A percentile compares a stretch with the other conserved stretches of the same genome.
Evolutionary conservation across 2,329 filamentous ascomycete genomes (phyloP).

Genomic region (Fusarium avenaceum): DNA sequence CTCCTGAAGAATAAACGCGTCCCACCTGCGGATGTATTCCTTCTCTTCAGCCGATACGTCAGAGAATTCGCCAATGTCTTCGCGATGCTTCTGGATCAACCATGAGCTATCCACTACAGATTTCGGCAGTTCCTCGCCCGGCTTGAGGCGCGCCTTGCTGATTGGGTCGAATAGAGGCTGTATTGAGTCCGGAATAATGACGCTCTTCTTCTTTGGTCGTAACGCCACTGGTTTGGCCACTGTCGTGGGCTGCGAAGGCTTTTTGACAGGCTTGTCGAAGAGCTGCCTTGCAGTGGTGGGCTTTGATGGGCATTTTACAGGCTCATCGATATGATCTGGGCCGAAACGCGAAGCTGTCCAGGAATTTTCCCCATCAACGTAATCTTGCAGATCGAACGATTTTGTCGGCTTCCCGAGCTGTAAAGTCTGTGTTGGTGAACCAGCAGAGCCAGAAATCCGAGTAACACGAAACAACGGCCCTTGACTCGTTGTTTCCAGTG

Average conservation of each 20-base stretch:
- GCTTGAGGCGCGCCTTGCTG: conserved; percentile 65
- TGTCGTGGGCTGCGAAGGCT: conserved; percentile 23
- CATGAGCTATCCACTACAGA: conserved; percentile 63
- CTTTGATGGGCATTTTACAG: conserved; percentile 46
- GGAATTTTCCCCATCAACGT: conserved; percentile 61
- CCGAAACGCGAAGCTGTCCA: conserved; percentile 61
- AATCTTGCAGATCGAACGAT: conserved; percentile 61
- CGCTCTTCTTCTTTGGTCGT: conserved; percentile 45
- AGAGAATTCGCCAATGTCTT: conserved; percentile 69
- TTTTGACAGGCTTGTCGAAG: conserved; percentile 44
- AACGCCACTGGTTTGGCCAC: conserved; percentile 8
- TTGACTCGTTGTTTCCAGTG: conserved; percentile 54
- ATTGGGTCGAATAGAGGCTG: conserved; percentile 70
- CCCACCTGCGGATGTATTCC: conserved; percentile 71
- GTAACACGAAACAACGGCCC: conserved; percentile 58
- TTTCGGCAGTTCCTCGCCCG: conserved; percentile 63
- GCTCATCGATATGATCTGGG: conserved; percentile 50
- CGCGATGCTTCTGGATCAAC: conserved; percentile 71
- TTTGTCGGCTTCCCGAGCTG: conserved; percentile 60
- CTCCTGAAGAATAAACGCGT: conserved; percentile 66
- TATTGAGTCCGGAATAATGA: conserved; percentile 63
- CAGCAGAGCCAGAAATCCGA: conserved; percentile 47
- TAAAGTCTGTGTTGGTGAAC: conserved; percentile 55
- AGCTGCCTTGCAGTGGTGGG: conserved; percentile 39
- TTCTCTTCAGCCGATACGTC: conserved; percentile 68